These are phyloP conservation scores for Xerophyta viscosa DNA, from an alignment of 106 monocot species.

Conservation along the genomic window DNA sequence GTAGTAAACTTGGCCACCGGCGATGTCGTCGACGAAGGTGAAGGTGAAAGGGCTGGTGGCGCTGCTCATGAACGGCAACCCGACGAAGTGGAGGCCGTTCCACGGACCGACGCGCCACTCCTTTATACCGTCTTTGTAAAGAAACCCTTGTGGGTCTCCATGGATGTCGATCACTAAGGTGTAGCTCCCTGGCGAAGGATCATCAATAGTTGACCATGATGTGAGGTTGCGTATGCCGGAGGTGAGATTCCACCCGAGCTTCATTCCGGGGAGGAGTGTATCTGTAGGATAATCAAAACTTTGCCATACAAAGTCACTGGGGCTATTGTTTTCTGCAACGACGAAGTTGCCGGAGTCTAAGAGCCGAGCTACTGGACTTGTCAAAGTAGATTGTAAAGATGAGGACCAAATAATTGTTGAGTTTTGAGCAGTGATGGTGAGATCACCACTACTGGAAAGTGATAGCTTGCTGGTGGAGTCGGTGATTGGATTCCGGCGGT, in stretches of 20 bases:
- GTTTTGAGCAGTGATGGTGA: not conserved
- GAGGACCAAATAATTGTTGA: slow-evolving; percentile 8
- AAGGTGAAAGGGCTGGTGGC: not conserved
- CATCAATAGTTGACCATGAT: slow-evolving; percentile 17
- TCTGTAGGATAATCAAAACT: slow-evolving; percentile 34
- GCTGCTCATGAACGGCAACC: slow-evolving; percentile 18
- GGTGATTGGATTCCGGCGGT: slow-evolving; percentile 1
- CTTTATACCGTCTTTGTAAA: not conserved
- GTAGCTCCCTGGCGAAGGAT: slow-evolving; percentile 26
- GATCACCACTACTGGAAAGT: not conserved
- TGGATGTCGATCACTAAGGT: slow-evolving; percentile 2
- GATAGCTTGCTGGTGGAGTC: slow-evolving; percentile 1
- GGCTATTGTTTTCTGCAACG: not conserved
- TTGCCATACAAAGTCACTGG: slow-evolving; percentile 12
- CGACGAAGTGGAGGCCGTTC: slow-evolving; percentile 24
- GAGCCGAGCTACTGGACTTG: not conserved
- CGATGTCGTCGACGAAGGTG: not conserved
- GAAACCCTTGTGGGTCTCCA: slow-evolving; percentile 4
- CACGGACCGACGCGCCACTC: slow-evolving; percentile 35
- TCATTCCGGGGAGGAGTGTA: slow-evolving; percentile 22
- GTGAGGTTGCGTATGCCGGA: slow-evolving; percentile 6
- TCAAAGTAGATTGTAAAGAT: not conserved
- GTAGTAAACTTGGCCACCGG: slow-evolving; percentile 1
- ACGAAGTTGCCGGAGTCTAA: slow-evolving; percentile 3
- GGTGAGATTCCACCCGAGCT: slow-evolving; percentile 9